These are phyloP conservation scores for Penicillium verhagenii DNA, from an alignment of 495 filamentous ascomycete species.

Conservation along the genomic window DNA sequence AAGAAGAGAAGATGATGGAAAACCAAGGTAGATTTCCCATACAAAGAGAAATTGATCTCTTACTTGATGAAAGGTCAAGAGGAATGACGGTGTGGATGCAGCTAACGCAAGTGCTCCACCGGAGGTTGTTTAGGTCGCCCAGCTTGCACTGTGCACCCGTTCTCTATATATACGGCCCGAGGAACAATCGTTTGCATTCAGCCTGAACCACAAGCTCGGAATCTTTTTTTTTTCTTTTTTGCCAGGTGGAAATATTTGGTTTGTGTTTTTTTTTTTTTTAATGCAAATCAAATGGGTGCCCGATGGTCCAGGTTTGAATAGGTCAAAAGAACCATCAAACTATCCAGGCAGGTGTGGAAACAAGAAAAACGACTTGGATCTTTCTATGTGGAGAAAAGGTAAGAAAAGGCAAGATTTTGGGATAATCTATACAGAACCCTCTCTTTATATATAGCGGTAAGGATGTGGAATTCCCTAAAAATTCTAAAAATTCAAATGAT, in stretches of 20 bases:
- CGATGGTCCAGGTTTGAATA: constrained; percentile 16
- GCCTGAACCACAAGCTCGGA: background rate
- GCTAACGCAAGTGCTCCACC: constrained; percentile 9
- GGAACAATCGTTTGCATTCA: background rate
- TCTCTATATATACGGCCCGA: background rate
- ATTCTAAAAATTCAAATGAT: background rate
- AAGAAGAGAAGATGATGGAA: background rate
- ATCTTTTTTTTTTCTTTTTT: background rate
- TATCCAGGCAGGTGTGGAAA: background rate
- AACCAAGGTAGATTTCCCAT: background rate
- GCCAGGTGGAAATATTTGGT: background rate
- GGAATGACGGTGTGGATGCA: constrained; percentile 38
- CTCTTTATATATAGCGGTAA: no score
- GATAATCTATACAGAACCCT: no score
- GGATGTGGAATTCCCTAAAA: background rate
- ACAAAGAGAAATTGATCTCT: background rate
- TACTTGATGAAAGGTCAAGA: background rate
- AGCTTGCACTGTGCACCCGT: constrained; percentile 5
- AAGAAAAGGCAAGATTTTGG: background rate
- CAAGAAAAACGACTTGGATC: background rate
- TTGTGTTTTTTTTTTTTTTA: background rate
- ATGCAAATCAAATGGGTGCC: constrained; percentile 4
- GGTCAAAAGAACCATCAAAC: background rate
- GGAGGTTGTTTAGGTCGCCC: background rate
- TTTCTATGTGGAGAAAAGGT: background rate